Evolutionary conservation across 345 rosid species (phyloP).

Genomic region (Kandelia obovata): DNA sequence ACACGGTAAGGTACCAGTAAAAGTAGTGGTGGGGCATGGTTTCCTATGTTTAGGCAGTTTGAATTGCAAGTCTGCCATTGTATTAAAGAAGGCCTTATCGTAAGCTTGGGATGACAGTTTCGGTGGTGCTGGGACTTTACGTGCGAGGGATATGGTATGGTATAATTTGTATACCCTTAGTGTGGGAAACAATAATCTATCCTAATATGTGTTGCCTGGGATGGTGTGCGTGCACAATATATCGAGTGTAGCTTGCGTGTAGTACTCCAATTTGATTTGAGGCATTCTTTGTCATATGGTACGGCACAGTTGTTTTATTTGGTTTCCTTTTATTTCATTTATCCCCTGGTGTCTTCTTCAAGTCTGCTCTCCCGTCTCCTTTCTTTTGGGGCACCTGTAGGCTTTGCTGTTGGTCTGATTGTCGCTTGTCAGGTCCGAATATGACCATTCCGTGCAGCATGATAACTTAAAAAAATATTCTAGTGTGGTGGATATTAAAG

Average conservation of each 20-base stretch:
- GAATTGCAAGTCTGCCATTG: constrained; percentile 17
- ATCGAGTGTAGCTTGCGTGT: background rate
- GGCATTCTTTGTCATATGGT: constrained; percentile 6
- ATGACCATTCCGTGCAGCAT: too few species aligned
- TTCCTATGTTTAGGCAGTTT: constrained; percentile 13
- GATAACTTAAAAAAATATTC: too few species aligned
- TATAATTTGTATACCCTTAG: constrained; percentile 10
- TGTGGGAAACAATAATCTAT: constrained; percentile 4
- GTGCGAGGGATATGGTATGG: constrained; percentile 15
- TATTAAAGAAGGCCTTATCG: constrained; percentile 7
- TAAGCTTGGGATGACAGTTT: constrained; percentile 25
- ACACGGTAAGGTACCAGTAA: constrained; percentile 12
- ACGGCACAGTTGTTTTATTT: background rate
- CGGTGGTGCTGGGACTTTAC: constrained; percentile 16
- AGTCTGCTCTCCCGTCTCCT: background rate
- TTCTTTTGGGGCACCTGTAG: too few species aligned
- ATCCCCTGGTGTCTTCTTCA: background rate
- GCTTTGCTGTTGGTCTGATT: background rate
- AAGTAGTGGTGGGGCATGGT: constrained; percentile 8
- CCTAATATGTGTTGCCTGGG: constrained; percentile 14
- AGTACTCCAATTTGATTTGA: constrained; percentile 14
- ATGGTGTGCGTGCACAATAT: constrained; percentile 12
- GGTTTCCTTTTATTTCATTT: background rate
- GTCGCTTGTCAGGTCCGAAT: background rate
- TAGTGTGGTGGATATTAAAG: too few species aligned